Base-by-base conservation (phyloP, 2,329 filamentous ascomycete species). In the Thermomyces lanuginosus region DNA sequence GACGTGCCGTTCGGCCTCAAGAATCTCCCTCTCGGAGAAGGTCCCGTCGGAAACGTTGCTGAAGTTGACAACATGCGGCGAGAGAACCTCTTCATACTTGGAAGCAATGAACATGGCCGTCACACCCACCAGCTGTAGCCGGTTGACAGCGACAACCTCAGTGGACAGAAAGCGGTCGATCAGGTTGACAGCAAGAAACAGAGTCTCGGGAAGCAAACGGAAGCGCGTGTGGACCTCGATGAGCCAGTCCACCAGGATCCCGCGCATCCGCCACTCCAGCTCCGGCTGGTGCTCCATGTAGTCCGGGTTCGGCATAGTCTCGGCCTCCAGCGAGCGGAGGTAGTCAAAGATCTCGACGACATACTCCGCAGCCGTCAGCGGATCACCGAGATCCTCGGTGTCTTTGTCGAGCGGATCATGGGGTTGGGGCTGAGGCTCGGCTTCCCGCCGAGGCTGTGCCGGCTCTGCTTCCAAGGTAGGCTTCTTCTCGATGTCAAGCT, bases 31-130 rank as follows among this genome's bases (percentile, higher is more conserved):
- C 53, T 93, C 86, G 4, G 74, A 79, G 57, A 95, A 98, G 30
- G 86, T 89, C 54, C 95, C 83, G 46, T 98, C 89, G 46, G 89
- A 83, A 42, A 98, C 84, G 45, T 92, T 82, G 43, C 80, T 80
- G 65, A 98, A 98, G 66, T 93, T 93, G 52, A 79, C 76, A 20
- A 98, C 84, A 42, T 95, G 86, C 23, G 89, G 89, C 7, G 89
- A 95, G 26, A 98, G 69, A 26, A 98, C 84, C 53, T 98, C 89
- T 57, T 98, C 86, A 25, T 95, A 98, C 62, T 98, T 98, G 47
- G 86, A 91, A 8, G 89, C 89, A 47, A 95, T 92, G 63, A 95
- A 95, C 89, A 98, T 95, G 54, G 86, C 89, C 13, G 89, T 92
- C 45, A 95, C 84, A 46, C 89, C 89, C 32, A 98, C 89, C 6